A percentile compares a stretch with the other conserved stretches of the same genome.
phyloP scores from a whole-genome alignment of 805 yeast genomes.

The Millerago galiae region DNA sequence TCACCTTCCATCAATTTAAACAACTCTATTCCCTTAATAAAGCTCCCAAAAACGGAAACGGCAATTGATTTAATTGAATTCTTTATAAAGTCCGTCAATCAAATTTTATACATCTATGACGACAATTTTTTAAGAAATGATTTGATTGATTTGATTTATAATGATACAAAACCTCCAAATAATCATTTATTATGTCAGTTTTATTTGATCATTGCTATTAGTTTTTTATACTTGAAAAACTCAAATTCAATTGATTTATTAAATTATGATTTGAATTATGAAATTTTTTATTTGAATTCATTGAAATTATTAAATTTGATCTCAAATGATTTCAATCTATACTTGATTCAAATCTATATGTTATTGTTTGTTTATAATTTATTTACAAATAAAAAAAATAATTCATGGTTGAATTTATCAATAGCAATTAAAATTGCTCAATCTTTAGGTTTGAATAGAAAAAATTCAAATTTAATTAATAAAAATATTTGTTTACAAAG shows the following conservation, averaged over 20 bases:
- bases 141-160: background rate
- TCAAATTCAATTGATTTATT: slow-evolving; percentile 4
- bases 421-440: slow-evolving; percentile 33
- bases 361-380: slow-evolving; percentile 32
- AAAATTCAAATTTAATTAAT: slow-evolving; percentile 25
- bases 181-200: slow-evolving; percentile 25
- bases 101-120: slow-evolving; percentile 21
- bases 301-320: slow-evolving; percentile 24
- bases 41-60: background rate
- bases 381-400: slow-evolving; percentile 27
- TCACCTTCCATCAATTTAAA: background rate
- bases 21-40: background rate
- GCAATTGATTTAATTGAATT: background rate
- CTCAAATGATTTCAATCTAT: slow-evolving; percentile 30
- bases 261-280: slow-evolving; percentile 2
- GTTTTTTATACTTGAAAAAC: slow-evolving; percentile 28
- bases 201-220: slow-evolving; percentile 32
- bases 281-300: slow-evolving; percentile 28
- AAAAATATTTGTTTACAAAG: slow-evolving; percentile 18
- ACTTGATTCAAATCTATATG: slow-evolving; percentile 32
- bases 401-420: slow-evolving; percentile 34
- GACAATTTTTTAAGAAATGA: slow-evolving; percentile 24
- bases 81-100: background rate
- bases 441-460: slow-evolving; percentile 32
- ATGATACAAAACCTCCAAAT: background rate